Evolutionary conservation across 2,329 filamentous ascomycete genomes (phyloP), one percentile per base, ranked within the genome.

Genomic region (Thermothelomyces thermophilus): DNA sequence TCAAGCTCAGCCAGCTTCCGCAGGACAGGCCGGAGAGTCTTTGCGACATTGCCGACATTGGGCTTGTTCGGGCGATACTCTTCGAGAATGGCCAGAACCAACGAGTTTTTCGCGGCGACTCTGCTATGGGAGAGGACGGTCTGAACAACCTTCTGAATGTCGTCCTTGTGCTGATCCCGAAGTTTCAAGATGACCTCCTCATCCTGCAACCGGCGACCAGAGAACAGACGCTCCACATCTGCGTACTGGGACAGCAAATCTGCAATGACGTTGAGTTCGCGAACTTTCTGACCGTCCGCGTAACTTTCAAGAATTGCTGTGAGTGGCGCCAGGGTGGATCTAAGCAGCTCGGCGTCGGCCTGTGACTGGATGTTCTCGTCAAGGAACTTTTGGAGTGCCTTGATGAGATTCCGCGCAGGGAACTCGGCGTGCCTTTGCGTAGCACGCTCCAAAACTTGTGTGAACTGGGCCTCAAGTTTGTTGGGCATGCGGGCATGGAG

Each of bases 401-500:
- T 95, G 56, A 79, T 73, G 37, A 98, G 76, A 54, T 86, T 80
- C 74, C 94, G 95, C 53, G 90, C 87, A 9, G 93, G 93, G 74
- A 98, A 98, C 64, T 98, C 93, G 9, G 79, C 75, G 53, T 86
- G 82, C 41, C 93, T 82, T 49, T 80, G 72, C 67, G 84, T 87
- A 36, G 90, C 82, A 53, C 87, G 84, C 52, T 97, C 91, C 45
- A 97, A 85, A 39, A 94, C 84, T 62, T 93, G 87, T 11, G 84
- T 82, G 58, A 98, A 84, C 57, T 81, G 83, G 19, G 82, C 69
- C 60, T 96, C 90, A 26, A 98, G 82, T 72, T 91, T 96, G 66
- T 91, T 85, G 0, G 93, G 93, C 87, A 97, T 98, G 62, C 93
- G 87, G 6, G 90, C 87, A 69, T 97, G 91, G n/a, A 98, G 80